Evolutionary conservation across 441 rosid genomes (phyloP), one percentile per base, ranked within the genome.

Genomic region (Euphorbia corollata): DNA sequence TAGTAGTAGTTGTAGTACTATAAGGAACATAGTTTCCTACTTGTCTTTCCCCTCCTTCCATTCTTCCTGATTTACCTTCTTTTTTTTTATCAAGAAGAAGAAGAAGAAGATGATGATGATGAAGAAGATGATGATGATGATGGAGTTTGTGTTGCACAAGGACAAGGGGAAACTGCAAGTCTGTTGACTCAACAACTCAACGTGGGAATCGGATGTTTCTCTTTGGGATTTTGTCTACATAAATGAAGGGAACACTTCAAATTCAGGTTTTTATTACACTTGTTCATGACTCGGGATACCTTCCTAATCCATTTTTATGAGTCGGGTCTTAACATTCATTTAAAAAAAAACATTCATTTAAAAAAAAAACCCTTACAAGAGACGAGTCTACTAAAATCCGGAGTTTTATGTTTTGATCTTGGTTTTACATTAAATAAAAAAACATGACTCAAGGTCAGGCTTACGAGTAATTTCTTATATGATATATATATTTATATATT

Each of bases 11-110:
- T 11, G 87, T 74, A 15, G 80, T 87, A 27, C 32, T 27, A 27
- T 27, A 27, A 20, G 80, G 80, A 50, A 82, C 85, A 67, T 84
- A 82, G 70, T 83, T 85, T 8, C 77, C 76, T 64, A 75, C 74
- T 64, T 80, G 75, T 67, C 81, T 78, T 70, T 73, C 85, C 57
- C 83, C 81, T 67, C 78, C 81, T 65, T 81, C 85, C 85, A 80
- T 84, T 47, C 16, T 32, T 59, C 27, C 58, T 20, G 2, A 8
- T 22, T 8, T 54, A 18, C 20, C 10, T 57, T n/a, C 9, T 12
- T 66, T n/a, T 6, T 48, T 11, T 10, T 45, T 45, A 8, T 45
- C 50, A 9, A 45, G 6, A 16, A 48, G 19, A 15, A 16, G 9
- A 18, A 5, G 43, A 18, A 62, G 38, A 38, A 51, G 50, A 45